phyloP scores from a whole-genome alignment of 140 eudicot genomes.

The Flaveria floridana region DNA sequence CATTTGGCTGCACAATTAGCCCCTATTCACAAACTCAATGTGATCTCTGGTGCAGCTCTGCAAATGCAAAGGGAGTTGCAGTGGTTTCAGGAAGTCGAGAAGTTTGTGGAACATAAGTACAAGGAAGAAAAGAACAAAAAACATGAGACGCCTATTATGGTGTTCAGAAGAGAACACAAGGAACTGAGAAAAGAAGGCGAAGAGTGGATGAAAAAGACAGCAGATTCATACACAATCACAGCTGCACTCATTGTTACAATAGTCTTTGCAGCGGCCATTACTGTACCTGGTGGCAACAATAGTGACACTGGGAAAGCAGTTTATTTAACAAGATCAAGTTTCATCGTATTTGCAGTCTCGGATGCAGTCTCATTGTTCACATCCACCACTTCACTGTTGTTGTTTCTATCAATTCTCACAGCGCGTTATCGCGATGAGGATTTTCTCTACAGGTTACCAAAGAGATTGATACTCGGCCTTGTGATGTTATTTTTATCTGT shows the following conservation, averaged over 20 bases:
- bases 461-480: conserved; percentile 3
- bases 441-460: conserved; percentile 15
- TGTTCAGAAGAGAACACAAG: conserved; percentile 26
- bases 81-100: conserved; percentile 43
- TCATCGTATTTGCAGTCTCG: conserved; percentile 12
- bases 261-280: conserved; percentile 13
- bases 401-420: conserved; percentile 2
- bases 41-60: conserved; percentile 41
- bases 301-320: conserved; percentile 18
- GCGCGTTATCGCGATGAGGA: conserved; percentile 10
- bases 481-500: conserved; percentile 9
- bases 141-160: conserved; percentile 11
- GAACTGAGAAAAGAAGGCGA: conserved; percentile 26
- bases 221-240: not conserved
- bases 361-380: conserved; percentile 4
- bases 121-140: conserved; percentile 3
- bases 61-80: conserved; percentile 34
- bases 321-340: not conserved
- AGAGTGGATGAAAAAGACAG: conserved; percentile 27
- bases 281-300: conserved; percentile 35
- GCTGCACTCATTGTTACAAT: not conserved
- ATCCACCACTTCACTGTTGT: conserved; percentile 4
- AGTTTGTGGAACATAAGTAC: not conserved
- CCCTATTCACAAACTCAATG: conserved; percentile 39
- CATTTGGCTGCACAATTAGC: conserved; percentile 31